Conservation (phyloP, 2,329 filamentous ascomycete species). For the Penicillium verrucosum region DNA sequence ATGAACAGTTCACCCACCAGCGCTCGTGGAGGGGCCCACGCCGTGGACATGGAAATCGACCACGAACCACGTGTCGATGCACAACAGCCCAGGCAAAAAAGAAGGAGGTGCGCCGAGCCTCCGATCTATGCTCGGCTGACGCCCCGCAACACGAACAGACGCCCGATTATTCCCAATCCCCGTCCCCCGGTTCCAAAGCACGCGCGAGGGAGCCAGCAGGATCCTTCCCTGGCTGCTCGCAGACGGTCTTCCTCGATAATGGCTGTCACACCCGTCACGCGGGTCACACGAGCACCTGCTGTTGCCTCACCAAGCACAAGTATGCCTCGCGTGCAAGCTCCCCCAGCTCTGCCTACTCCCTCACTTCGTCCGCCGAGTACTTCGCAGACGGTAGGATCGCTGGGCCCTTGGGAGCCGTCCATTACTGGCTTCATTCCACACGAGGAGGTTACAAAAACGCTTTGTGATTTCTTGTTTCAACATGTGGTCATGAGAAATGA, state of each 20-base stretch:
- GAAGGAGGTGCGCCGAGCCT: slow-evolving; percentile 51
- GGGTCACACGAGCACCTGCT: slow-evolving; percentile 15
- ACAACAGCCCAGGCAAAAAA: slow-evolving; percentile 48
- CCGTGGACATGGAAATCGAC: slow-evolving; percentile 27
- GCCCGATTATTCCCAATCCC: slow-evolving; percentile 41
- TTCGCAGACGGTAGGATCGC: slow-evolving; percentile 21
- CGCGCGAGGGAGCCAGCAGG: slow-evolving; percentile 22
- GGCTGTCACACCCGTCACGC: slow-evolving; percentile 14
- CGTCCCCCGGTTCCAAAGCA: slow-evolving; percentile 35
- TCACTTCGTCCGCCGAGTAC: slow-evolving; percentile 1
- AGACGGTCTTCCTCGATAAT: slow-evolving; percentile 19
- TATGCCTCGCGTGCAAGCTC: slow-evolving; percentile 23
- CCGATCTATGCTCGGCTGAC: slow-evolving; percentile 52
- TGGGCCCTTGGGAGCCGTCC: slow-evolving; percentile 52
- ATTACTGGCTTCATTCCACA: slow-evolving; percentile 68
- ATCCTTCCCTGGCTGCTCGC: slow-evolving; percentile 21
- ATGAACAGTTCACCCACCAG: slow-evolving; percentile 31
- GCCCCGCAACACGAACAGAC: slow-evolving; percentile 40
- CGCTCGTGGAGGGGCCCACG: slow-evolving; percentile 15
- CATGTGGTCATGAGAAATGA: slow-evolving; percentile 67
- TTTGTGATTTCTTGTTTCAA: slow-evolving; percentile 78
- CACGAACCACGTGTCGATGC: slow-evolving; percentile 22
- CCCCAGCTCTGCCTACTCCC: slow-evolving; percentile 12
- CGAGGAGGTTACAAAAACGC: slow-evolving; percentile 68
- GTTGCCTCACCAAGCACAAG: slow-evolving; percentile 27